Conservation (phyloP, 305 asterid genomes). For the Fraxinus floribunda region DNA sequence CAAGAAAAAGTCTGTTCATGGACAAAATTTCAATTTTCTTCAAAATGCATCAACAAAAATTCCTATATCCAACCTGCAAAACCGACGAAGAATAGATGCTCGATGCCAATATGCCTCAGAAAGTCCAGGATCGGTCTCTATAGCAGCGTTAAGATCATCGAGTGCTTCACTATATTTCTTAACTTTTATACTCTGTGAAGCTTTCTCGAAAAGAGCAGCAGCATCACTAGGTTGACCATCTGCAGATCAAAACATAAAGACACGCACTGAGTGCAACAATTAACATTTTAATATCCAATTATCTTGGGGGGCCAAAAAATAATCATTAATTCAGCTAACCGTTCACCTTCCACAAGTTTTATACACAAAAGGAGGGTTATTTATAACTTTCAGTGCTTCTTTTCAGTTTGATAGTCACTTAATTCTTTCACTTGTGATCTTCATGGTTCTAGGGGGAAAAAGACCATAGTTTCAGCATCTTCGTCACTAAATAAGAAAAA, state of each 20-base stretch:
- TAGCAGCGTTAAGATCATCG: constrained; percentile 75
- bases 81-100: constrained; percentile 75
- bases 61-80: constrained; percentile 60
- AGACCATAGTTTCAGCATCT: neutral
- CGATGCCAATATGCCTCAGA: constrained; percentile 79
- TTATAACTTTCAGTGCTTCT: neutral
- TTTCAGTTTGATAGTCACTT: neutral
- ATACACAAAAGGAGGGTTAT: neutral
- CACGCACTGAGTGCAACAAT: constrained; percentile 5
- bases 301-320: neutral
- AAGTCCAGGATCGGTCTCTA: constrained; percentile 79
- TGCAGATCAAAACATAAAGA: constrained; percentile 27
- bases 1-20: neutral
- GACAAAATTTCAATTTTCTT: neutral
- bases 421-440: neutral
- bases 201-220: constrained; percentile 74
- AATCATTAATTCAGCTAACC: neutral
- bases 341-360: neutral
- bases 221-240: constrained; percentile 69
- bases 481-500: neutral
- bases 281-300: constrained; percentile 6
- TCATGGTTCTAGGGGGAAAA: neutral
- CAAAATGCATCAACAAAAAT: neutral
- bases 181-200: constrained; percentile 68
- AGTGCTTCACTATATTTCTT: constrained; percentile 87